These are phyloP conservation scores for Thielaviopsis punctulata DNA, from an alignment of 2,329 filamentous ascomycete species.

Conservation along the genomic window DNA sequence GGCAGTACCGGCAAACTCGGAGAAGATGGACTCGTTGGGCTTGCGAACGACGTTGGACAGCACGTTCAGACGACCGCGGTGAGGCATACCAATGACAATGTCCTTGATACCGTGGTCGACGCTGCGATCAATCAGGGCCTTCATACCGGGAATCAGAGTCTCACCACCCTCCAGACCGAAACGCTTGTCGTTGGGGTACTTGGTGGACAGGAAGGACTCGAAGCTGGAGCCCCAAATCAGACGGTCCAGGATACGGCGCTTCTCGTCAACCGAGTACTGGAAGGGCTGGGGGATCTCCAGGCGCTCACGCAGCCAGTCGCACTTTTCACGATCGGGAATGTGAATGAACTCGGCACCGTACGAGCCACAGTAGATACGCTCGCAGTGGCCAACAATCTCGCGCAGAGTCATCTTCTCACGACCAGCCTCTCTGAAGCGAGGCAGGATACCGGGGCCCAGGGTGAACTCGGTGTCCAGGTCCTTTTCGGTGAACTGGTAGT, in stretches of 20 bases:
- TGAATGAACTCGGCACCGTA: constrained; percentile 98
- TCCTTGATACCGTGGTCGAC: constrained; percentile 98
- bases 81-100: constrained; percentile 98
- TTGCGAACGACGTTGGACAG: constrained; percentile 97
- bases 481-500: constrained; percentile 90
- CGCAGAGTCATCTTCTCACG: constrained; percentile 92
- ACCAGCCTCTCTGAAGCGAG: constrained; percentile 74
- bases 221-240: constrained; percentile 98
- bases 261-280: constrained; percentile 96
- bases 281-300: constrained; percentile 88
- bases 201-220: constrained; percentile 84
- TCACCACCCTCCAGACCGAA: constrained; percentile 97
- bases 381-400: constrained; percentile 84
- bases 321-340: constrained; percentile 92
- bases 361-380: constrained; percentile 92
- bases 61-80: constrained; percentile 94
- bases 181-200: constrained; percentile 98
- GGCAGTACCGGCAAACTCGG: constrained; percentile 79
- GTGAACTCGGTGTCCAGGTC: constrained; percentile 85
- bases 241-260: constrained; percentile 90
- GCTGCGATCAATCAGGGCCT: constrained; percentile 93
- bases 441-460: constrained; percentile 85
- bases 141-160: constrained; percentile 95
- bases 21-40: constrained; percentile 99
- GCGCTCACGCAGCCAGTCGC: constrained; percentile 93